A percentile compares a stretch with the other conserved stretches of the same genome.
These are phyloP conservation scores for Didymella arachidicola DNA, from an alignment of 2,329 filamentous ascomycete species.

Conservation along the genomic window DNA sequence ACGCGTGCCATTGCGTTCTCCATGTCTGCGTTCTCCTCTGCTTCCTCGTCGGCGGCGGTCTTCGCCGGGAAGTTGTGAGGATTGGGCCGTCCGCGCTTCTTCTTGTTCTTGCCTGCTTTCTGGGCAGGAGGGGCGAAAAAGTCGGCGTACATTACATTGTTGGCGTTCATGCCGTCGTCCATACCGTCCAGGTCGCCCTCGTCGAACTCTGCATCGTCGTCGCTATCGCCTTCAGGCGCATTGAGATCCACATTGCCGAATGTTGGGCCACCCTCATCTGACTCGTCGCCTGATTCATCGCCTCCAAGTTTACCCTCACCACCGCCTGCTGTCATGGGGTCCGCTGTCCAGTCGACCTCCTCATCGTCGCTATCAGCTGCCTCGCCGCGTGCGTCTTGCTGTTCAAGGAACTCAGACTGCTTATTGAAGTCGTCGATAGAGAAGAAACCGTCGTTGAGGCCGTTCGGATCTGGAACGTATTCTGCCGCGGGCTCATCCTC, in stretches of 20 bases:
- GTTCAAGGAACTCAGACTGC: slow-evolving; percentile 87
- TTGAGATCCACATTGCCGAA: slow-evolving; percentile 82
- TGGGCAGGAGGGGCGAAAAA: slow-evolving; percentile 88
- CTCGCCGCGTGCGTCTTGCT: slow-evolving; percentile 80
- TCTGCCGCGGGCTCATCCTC: slow-evolving; percentile 59
- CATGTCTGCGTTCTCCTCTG: slow-evolving; percentile 66
- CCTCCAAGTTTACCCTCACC: slow-evolving; percentile 48
- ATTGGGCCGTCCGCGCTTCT: slow-evolving; percentile 62
- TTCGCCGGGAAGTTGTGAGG: slow-evolving; percentile 57
- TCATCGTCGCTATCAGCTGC: slow-evolving; percentile 78
- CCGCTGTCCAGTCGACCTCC: slow-evolving; percentile 84
- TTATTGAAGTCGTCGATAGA: slow-evolving; percentile 98
- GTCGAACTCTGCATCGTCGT: slow-evolving; percentile 67
- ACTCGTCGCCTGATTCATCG: slow-evolving; percentile 63
- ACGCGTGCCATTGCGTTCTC: slow-evolving; percentile 86
- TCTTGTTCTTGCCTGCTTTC: slow-evolving; percentile 69
- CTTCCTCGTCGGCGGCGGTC: slow-evolving; percentile 27
- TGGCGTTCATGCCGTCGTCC: slow-evolving; percentile 74
- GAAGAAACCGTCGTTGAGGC: slow-evolving; percentile 97
- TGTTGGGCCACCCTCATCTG: slow-evolving; percentile 78
- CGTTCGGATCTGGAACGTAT: slow-evolving; percentile 76
- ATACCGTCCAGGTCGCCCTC: slow-evolving; percentile 62
- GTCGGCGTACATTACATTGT: slow-evolving; percentile 88
- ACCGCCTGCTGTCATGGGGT: slow-evolving; percentile 65
- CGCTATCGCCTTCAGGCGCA: slow-evolving; percentile 73